Base-by-base conservation (phyloP, 1,284 basidiomycete species). In the Trichosporon sp. region DNA sequence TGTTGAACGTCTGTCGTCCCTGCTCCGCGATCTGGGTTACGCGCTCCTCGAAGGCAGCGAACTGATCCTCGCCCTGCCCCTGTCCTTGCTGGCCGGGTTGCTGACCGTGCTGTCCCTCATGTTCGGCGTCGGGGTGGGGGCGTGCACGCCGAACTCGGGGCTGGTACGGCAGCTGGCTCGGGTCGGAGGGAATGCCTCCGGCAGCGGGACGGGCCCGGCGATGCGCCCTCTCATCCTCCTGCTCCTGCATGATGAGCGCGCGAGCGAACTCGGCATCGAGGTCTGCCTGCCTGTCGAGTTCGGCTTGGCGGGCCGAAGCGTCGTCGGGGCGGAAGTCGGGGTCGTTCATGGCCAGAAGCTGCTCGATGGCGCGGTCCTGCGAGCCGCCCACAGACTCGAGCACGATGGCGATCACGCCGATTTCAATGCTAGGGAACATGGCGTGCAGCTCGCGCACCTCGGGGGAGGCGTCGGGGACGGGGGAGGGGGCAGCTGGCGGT, bases 191-290 rank as follows among this genome's bases (percentile, higher is more conserved):
- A 10, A 12, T 10, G 38, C 38, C 38, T 12, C 38, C 38, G 38
- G 38, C 38, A 8, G 4, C 31, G 31, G 35, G 59, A 2, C 59
- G 31, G 16, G 3, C 4, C 32, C 46, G 21, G 1, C 40, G 61
- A 68, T 32, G 70, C 48, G 26, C 26, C 56, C 68, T 67, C 31
- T 63, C 56, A 19, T 71, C 75, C 43, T 83, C 75, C 69, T 84
- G 79, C 61, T 84, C 83, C 69, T 83, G 79, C 35, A 83, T 66
- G 32, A 79, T 78, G 10, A 84, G 74, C 0, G 81, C 80, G 10
- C 81, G 76, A 0, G 83, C 83, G 64, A 81, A 83, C 68, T 81
- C 76, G n/a, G 79, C 82, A 70, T 84, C 83, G 1, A 82, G 75
- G 68, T 82, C 81, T 46, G 81, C 74, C 75, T 84, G 83, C 77